Percentiles rank a stretch among this genome's conserved stretches.
Evolutionary conservation across 2,329 filamentous ascomycete species (phyloP).

Genomic region (Colletotrichum tabaci): DNA sequence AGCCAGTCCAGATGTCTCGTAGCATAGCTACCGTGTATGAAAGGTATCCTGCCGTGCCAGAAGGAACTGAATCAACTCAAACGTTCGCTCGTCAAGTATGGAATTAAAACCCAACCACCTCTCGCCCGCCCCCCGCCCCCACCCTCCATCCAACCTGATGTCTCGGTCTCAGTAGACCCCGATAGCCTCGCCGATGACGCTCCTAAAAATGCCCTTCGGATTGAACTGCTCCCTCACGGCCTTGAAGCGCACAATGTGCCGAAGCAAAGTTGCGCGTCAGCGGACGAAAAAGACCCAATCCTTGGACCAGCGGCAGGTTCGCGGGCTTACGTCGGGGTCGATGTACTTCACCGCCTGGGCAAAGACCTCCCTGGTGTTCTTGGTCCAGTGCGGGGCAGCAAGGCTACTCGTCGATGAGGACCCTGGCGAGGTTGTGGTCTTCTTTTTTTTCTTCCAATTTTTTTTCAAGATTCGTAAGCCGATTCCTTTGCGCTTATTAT

Average conservation of each 20-base stretch:
- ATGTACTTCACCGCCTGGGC: slow-evolving; percentile 61
- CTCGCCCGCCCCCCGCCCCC: too few relatives aligned
- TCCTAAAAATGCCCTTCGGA: slow-evolving; percentile 62
- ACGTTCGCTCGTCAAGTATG: too few relatives aligned
- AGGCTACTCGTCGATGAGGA: slow-evolving; percentile 64
- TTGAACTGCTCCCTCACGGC: slow-evolving; percentile 63
- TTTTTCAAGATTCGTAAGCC: too few relatives aligned
- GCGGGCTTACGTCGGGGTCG: slow-evolving; percentile 57
- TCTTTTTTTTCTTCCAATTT: not conserved
- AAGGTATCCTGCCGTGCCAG: too few relatives aligned
- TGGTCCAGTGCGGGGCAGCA: slow-evolving; percentile 69
- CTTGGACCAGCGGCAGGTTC: not conserved
- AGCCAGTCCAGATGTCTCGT: too few relatives aligned
- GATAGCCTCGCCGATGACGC: slow-evolving; percentile 64
- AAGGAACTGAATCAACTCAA: not conserved
- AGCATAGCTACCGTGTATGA: too few relatives aligned
- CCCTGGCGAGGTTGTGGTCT: slow-evolving; percentile 62
- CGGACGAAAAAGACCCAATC: fast-evolving
- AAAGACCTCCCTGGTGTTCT: slow-evolving; percentile 66
- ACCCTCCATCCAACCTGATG: too few relatives aligned
- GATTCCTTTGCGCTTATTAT: too few relatives aligned
- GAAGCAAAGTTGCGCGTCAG: not conserved
- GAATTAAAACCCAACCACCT: too few relatives aligned
- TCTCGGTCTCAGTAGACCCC: slow-evolving; percentile 54
- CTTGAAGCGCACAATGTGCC: slow-evolving; percentile 64